phyloP scores from a whole-genome alignment of 129 eudicot species.

The Lonicera japonica region DNA sequence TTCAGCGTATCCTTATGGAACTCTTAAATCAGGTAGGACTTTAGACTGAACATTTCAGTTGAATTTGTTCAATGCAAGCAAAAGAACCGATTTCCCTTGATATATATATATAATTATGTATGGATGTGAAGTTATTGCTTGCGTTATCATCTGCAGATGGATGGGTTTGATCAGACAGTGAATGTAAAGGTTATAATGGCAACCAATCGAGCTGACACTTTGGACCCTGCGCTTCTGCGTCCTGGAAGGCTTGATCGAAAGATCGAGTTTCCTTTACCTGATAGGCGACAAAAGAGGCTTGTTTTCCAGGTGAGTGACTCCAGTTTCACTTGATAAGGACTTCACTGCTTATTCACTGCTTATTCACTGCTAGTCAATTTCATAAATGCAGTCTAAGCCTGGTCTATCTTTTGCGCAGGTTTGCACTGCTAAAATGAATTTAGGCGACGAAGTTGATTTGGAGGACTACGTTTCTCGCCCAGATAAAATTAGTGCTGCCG shows the following conservation, averaged over 20 bases:
- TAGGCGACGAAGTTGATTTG: slow-evolving; percentile 84
- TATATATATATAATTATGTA: background rate
- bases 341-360: too few relatives aligned
- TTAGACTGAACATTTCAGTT: background rate
- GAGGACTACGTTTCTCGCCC: slow-evolving; percentile 93
- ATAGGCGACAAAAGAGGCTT: slow-evolving; percentile 62
- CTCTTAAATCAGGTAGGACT: slow-evolving; percentile 67
- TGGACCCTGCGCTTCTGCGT: slow-evolving; percentile 57
- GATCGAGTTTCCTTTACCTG: slow-evolving; percentile 82
- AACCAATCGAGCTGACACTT: slow-evolving; percentile 65
- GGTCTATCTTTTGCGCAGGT: slow-evolving; percentile 38
- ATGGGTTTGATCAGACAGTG: slow-evolving; percentile 85
- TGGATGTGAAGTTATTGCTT: background rate
- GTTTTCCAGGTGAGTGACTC: slow-evolving; percentile 33
- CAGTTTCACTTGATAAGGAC: background rate
- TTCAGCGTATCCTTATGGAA: slow-evolving; percentile 87
- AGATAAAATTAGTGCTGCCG: slow-evolving; percentile 94
- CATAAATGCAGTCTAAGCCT: background rate
- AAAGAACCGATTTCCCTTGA: background rate
- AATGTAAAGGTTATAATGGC: slow-evolving; percentile 90
- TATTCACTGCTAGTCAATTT: background rate
- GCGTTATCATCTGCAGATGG: slow-evolving; percentile 52
- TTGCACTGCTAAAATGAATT: slow-evolving; percentile 86
- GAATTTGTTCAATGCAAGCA: background rate
- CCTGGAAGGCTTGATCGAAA: slow-evolving; percentile 82